phyloP scores from a whole-genome alignment of 2,329 filamentous ascomycete species.

The Hypoxylon sp. region DNA sequence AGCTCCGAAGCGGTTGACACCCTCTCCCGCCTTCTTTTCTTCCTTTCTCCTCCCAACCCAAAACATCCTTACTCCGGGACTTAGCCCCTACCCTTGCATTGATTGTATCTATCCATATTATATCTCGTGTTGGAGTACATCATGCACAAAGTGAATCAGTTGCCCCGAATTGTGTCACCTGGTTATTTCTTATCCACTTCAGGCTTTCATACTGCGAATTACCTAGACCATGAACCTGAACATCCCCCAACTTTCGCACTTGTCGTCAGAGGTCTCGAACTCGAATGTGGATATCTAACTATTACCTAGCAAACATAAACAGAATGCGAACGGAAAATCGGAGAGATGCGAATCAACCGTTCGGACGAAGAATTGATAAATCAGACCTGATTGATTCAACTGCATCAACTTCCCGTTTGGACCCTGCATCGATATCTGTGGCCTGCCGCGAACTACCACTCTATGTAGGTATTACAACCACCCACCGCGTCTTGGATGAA shows the following conservation, averaged over 20 bases:
- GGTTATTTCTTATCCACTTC: conserved; percentile 36
- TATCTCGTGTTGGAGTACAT: not conserved
- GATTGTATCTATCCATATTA: not conserved
- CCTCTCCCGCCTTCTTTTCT: conserved; percentile 22
- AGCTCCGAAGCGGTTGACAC: conserved; percentile 23
- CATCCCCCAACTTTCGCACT: conserved; percentile 25
- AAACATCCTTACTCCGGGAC: conserved; percentile 11
- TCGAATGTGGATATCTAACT: conserved; percentile 13
- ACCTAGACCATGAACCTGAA: conserved; percentile 3
- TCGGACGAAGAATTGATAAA: conserved; percentile 11
- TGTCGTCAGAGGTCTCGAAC: conserved; percentile 22
- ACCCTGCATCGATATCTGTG: conserved; percentile 30
- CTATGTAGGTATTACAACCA: not conserved
- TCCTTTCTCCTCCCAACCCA: not conserved
- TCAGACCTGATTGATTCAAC: conserved; percentile 8
- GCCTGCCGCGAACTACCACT: conserved; percentile 27
- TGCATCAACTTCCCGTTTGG: conserved; percentile 28
- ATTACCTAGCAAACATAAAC: conserved; percentile 8
- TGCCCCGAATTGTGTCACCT: conserved; percentile 31
- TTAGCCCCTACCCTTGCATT: conserved; percentile 7
- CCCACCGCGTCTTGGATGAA: conserved; percentile 24
- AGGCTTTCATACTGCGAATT: conserved; percentile 31
- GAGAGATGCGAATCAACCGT: conserved; percentile 14
- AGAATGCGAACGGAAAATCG: conserved; percentile 1
- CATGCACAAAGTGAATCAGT: not conserved